Evolutionary conservation across 305 asterid genomes (phyloP).

Genomic region (Ilex paraguariensis): DNA sequence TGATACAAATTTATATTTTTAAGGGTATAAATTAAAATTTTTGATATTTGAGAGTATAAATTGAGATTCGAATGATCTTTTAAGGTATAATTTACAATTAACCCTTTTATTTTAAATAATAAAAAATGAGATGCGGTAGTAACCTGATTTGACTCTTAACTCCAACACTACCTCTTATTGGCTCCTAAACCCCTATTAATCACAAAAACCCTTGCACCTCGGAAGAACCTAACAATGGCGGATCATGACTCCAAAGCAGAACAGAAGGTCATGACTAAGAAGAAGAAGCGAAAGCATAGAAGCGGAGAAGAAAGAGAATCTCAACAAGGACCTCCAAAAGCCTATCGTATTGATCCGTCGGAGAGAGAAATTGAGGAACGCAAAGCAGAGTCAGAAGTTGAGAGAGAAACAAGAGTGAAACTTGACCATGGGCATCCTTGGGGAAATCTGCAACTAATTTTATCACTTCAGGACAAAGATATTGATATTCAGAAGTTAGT

Average conservation of each 20-base stretch:
- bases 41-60: too few relatives aligned
- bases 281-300: slow-evolving; percentile 52
- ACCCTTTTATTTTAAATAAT: too few relatives aligned
- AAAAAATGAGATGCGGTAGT: too few relatives aligned
- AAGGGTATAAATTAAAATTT: too few relatives aligned
- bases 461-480: slow-evolving; percentile 49
- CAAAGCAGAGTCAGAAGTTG: slow-evolving; percentile 9
- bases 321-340: slow-evolving; percentile 25
- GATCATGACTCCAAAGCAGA: slow-evolving; percentile 13
- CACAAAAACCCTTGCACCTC: not conserved
- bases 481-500: slow-evolving; percentile 40
- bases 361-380: slow-evolving; percentile 3
- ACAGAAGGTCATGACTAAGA: slow-evolving; percentile 15
- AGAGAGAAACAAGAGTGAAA: slow-evolving; percentile 13
- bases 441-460: slow-evolving; percentile 59
- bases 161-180: not conserved
- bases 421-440: slow-evolving; percentile 39
- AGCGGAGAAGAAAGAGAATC: slow-evolving; percentile 19
- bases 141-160: too few relatives aligned
- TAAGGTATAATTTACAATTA: too few relatives aligned
- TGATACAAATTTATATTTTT: too few relatives aligned
- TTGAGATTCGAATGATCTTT: too few relatives aligned
- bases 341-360: slow-evolving; percentile 25
- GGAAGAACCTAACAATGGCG: slow-evolving; percentile 17
- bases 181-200: slow-evolving; percentile 16